Evolutionary conservation across 2,329 filamentous ascomycete genomes (phyloP).

Genomic region (Microdochium nivale): DNA sequence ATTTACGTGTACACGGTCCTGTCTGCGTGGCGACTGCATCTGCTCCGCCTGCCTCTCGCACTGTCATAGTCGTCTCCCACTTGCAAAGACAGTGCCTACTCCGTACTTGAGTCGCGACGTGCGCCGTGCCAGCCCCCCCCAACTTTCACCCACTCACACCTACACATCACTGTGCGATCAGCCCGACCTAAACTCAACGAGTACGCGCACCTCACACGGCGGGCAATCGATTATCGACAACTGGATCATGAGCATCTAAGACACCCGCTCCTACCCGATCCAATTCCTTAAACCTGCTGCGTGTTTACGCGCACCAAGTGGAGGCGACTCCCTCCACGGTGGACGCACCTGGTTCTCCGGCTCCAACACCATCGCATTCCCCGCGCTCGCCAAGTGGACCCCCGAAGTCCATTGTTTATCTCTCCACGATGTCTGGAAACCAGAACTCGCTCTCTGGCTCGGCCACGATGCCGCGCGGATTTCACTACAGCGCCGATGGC

Average conservation of each 20-base stretch:
- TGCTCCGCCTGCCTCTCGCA: neutral
- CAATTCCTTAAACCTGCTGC: neutral
- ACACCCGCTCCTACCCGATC: neutral
- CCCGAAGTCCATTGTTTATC: neutral
- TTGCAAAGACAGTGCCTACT: neutral
- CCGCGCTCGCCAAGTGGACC: neutral
- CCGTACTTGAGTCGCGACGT: neutral
- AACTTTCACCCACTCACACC: neutral
- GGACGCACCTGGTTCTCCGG: neutral
- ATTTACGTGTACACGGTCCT: neutral
- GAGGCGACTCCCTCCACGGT: neutral
- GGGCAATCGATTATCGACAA: neutral
- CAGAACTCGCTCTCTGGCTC: slow-evolving; percentile 32
- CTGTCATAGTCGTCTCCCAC: neutral
- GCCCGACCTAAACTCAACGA: neutral
- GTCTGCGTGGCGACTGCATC: neutral
- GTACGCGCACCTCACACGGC: neutral
- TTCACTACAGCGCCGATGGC: slow-evolving; percentile 25
- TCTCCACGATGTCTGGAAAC: neutral
- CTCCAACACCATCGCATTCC: neutral
- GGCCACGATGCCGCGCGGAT: slow-evolving; percentile 34
- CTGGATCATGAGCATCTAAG: neutral
- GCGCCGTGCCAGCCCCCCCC: neutral
- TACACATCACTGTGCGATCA: neutral
- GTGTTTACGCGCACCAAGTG: neutral